These are phyloP conservation scores for Aspergillus aculeatinus DNA, from an alignment of 2,329 filamentous ascomycete species.

Conservation along the genomic window DNA sequence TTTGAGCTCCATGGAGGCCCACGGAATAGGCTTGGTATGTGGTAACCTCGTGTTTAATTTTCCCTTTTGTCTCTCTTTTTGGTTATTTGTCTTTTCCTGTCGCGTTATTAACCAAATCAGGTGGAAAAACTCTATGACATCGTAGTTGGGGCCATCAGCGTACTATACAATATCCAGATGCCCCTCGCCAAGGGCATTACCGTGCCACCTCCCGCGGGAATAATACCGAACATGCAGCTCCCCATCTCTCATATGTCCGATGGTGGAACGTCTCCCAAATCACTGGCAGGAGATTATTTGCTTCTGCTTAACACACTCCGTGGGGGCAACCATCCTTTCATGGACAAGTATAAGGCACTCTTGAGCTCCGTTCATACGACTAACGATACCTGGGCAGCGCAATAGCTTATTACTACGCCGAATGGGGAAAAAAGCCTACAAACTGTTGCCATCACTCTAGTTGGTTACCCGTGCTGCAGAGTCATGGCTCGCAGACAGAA, in stretches of 20 bases:
- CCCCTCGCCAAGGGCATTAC: conserved; percentile 19
- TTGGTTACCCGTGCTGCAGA: no score
- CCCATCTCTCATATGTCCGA: conserved; percentile 6
- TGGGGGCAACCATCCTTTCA: conserved; percentile 37
- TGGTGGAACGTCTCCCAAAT: conserved; percentile 15
- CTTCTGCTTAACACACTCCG: conserved; percentile 35
- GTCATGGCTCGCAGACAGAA: no score
- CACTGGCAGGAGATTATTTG: conserved; percentile 32
- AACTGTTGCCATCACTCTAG: no score
- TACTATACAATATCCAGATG: conserved; percentile 28
- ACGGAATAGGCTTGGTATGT: conserved; percentile 42
- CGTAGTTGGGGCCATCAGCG: conserved; percentile 32
- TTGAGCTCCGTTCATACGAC: conserved; percentile 26
- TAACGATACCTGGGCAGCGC: conserved; percentile 21
- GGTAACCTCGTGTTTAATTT: neutral
- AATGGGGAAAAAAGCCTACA: no score
- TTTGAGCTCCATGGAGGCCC: conserved; percentile 43
- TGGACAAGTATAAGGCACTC: conserved; percentile 33
- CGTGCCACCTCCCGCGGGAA: conserved; percentile 1
- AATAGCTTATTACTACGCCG: conserved; percentile 7
- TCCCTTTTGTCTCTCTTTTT: no score
- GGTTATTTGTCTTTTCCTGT: neutral
- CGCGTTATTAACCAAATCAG: conserved; percentile 16
- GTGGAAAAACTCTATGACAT: conserved; percentile 45
- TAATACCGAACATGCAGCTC: neutral